phyloP scores from a whole-genome alignment of 805 yeast genomes.

The Yamadazyma sp. region DNA sequence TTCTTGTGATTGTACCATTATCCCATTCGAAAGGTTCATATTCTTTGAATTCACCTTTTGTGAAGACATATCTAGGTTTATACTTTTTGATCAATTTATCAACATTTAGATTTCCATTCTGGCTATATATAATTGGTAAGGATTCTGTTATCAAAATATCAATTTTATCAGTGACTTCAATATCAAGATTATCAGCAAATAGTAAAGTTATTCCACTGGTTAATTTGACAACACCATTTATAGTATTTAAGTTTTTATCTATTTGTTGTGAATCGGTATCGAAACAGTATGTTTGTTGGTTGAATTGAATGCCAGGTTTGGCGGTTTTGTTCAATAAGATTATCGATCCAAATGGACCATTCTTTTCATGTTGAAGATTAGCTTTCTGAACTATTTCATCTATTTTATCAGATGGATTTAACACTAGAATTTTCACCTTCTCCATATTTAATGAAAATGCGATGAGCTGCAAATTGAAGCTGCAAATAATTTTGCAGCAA shows the following conservation, averaged over 20 bases:
- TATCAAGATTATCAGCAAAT: constrained; percentile 24
- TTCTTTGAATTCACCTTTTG: constrained; percentile 56
- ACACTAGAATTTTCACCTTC: constrained; percentile 36
- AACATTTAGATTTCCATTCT: constrained; percentile 41
- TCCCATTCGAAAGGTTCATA: constrained; percentile 58
- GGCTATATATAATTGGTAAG: constrained; percentile 51
- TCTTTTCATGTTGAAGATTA: constrained; percentile 48
- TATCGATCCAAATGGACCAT: constrained; percentile 64
- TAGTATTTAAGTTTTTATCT: constrained; percentile 12
- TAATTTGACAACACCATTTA: constrained; percentile 34
- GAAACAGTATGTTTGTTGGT: constrained; percentile 8
- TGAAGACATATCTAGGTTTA: constrained; percentile 68
- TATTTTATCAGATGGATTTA: constrained; percentile 44
- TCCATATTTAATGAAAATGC: constrained; percentile 5
- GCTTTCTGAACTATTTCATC: constrained; percentile 45
- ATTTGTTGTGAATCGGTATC: constrained; percentile 13
- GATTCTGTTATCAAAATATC: constrained; percentile 59
- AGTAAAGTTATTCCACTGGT: constrained; percentile 48
- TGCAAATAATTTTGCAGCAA: not conserved
- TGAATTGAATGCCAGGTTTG: constrained; percentile 20
- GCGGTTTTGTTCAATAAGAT: constrained; percentile 34
- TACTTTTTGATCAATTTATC: constrained; percentile 44
- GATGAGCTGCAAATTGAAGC: constrained; percentile 5
- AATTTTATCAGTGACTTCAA: constrained; percentile 11
- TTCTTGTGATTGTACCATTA: constrained; percentile 49